These are phyloP conservation scores for Cercis canadensis DNA, from an alignment of 306 rosid genomes.

Conservation along the genomic window DNA sequence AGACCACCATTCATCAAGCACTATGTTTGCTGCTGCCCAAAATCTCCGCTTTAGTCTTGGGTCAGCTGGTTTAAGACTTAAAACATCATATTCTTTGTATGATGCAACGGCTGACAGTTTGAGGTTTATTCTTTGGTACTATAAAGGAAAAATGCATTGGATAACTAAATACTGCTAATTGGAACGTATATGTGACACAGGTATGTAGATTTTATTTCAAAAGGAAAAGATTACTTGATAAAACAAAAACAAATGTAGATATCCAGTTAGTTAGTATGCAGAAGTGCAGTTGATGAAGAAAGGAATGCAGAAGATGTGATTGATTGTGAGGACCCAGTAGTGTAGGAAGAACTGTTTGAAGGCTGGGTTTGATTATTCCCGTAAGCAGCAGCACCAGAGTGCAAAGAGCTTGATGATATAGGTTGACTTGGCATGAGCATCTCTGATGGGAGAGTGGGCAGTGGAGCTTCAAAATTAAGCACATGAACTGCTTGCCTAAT, in stretches of 20 bases:
- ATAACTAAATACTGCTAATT: too few species aligned
- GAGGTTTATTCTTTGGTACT: too few species aligned
- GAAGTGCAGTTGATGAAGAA: background rate
- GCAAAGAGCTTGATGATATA: background rate
- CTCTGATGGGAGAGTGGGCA: slow-evolving; percentile 1
- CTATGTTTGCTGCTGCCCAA: too few species aligned
- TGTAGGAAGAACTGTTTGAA: background rate
- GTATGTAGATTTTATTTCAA: too few species aligned
- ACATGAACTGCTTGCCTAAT: slow-evolving; percentile 11
- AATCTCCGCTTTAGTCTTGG: too few species aligned
- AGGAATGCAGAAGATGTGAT: background rate
- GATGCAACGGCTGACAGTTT: too few species aligned
- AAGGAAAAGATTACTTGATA: background rate
- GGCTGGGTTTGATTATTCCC: background rate
- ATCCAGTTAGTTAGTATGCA: background rate
- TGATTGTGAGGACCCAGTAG: background rate
- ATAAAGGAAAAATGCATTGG: too few species aligned
- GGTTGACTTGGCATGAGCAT: background rate
- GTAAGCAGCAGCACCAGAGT: background rate
- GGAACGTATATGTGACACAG: too few species aligned
- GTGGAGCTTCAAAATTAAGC: slow-evolving; percentile 20
- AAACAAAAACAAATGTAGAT: too few species aligned
- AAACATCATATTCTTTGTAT: too few species aligned
- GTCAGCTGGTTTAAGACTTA: too few species aligned
- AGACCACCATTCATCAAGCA: slow-evolving; percentile 28